These are phyloP conservation scores for Starmerella tilneyi DNA, from an alignment of 805 yeast species.

Conservation along the genomic window DNA sequence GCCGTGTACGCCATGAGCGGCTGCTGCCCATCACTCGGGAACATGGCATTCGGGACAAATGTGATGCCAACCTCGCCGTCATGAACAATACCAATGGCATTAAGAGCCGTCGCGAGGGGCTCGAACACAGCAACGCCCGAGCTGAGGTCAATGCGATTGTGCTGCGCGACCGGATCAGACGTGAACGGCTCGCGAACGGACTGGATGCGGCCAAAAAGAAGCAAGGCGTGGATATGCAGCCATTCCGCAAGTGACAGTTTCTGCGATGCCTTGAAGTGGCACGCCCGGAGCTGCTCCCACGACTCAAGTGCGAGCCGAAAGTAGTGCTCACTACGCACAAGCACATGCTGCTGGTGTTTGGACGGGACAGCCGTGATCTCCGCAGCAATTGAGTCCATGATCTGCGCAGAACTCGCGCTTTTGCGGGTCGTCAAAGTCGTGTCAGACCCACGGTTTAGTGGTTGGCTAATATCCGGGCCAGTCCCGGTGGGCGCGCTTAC, in stretches of 20 bases:
- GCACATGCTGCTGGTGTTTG: neutral
- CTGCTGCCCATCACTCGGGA: conserved; percentile 2
- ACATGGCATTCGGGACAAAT: conserved; percentile 17
- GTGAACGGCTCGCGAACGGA: neutral
- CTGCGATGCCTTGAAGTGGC: conserved; percentile 16
- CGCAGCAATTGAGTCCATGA: neutral
- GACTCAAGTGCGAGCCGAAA: conserved; percentile 16
- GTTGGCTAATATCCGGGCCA: neutral
- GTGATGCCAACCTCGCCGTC: conserved; percentile 14
- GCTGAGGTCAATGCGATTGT: conserved; percentile 13
- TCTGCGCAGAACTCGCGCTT: no score
- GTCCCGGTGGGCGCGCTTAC: neutral
- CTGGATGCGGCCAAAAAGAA: conserved; percentile 17
- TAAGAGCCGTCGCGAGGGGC: conserved; percentile 14
- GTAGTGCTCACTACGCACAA: conserved; percentile 19
- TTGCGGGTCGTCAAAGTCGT: no score
- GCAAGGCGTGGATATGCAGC: conserved; percentile 21
- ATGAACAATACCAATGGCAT: conserved; percentile 15
- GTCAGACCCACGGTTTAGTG: no score
- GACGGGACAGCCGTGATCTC: neutral
- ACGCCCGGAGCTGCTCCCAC: conserved; percentile 19
- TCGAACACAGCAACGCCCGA: conserved; percentile 10
- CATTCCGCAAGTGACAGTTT: conserved; percentile 21
- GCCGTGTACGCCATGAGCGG: neutral
- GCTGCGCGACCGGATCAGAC: neutral